Percentiles rank a stretch among this genome's conserved stretches.
These are phyloP conservation scores for Aspergillus baeticus DNA, from an alignment of 495 filamentous ascomycete species.

Conservation along the genomic window DNA sequence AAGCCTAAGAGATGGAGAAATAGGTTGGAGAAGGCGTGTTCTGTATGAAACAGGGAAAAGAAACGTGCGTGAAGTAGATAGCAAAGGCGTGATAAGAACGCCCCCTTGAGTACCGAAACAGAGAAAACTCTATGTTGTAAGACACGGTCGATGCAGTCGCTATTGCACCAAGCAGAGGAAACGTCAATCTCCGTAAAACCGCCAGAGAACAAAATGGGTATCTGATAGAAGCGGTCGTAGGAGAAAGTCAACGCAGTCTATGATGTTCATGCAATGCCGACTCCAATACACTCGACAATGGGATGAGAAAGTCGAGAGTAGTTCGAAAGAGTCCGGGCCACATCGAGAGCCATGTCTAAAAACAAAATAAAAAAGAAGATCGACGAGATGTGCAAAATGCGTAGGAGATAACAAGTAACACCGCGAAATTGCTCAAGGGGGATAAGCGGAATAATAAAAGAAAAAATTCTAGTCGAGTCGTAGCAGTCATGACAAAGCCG, in stretches of 20 bases:
- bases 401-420: constrained; percentile 23
- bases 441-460: constrained; percentile 21
- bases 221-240: constrained; percentile 53
- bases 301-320: constrained; percentile 36
- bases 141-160: constrained; percentile 43
- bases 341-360: constrained; percentile 48
- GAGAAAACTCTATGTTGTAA: constrained; percentile 46
- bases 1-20: constrained; percentile 8
- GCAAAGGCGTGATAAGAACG: constrained; percentile 33
- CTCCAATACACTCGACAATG: constrained; percentile 41
- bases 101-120: constrained; percentile 54
- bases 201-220: constrained; percentile 55
- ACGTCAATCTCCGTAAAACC: constrained; percentile 40
- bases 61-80: constrained; percentile 27
- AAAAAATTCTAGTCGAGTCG: constrained; percentile 34
- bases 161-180: constrained; percentile 45
- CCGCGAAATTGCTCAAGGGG: constrained; percentile 29
- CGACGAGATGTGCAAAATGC: constrained; percentile 29
- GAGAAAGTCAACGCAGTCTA: constrained; percentile 76
- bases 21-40: constrained; percentile 37
- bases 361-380: constrained; percentile 25
- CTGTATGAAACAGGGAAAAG: constrained; percentile 21
- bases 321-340: constrained; percentile 37
- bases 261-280: constrained; percentile 65
- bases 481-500: constrained; percentile 53